Conservation (phyloP, 2,329 filamentous ascomycete genomes). For the Fusarium tuaranense region DNA sequence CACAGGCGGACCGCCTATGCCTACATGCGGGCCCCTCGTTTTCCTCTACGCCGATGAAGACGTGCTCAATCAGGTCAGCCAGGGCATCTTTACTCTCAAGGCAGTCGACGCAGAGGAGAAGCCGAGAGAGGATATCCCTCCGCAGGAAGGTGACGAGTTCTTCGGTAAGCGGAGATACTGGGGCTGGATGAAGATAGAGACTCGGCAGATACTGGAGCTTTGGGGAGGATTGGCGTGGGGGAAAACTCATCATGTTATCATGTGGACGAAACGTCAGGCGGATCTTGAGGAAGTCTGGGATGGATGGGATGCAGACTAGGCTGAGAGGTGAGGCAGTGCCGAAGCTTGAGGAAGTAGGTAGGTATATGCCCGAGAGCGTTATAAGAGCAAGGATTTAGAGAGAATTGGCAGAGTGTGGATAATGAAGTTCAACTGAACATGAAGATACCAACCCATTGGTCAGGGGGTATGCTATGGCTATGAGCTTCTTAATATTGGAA, state of each 20-base stretch:
- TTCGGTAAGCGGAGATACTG: background rate
- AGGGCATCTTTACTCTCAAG: background rate
- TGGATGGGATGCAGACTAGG: background rate
- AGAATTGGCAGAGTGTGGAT: no score
- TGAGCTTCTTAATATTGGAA: no score
- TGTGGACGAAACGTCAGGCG: background rate
- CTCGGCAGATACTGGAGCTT: background rate
- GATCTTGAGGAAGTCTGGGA: background rate
- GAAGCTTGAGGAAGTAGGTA: no score
- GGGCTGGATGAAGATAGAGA: background rate
- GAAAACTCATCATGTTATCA: background rate
- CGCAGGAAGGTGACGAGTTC: background rate
- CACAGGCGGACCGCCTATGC: background rate
- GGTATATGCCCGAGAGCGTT: no score
- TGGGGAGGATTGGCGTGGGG: background rate
- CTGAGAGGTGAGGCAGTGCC: no score
- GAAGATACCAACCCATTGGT: no score
- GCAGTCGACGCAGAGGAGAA: background rate
- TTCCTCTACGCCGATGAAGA: background rate
- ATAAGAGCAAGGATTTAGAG: no score
- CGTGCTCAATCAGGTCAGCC: accelerated
- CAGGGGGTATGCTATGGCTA: no score
- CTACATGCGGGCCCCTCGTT: background rate
- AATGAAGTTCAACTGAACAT: no score
- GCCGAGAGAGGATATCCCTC: background rate